Conservation (phyloP, 2,329 filamentous ascomycete genomes). For the Neopestalotiopsis rosae region DNA sequence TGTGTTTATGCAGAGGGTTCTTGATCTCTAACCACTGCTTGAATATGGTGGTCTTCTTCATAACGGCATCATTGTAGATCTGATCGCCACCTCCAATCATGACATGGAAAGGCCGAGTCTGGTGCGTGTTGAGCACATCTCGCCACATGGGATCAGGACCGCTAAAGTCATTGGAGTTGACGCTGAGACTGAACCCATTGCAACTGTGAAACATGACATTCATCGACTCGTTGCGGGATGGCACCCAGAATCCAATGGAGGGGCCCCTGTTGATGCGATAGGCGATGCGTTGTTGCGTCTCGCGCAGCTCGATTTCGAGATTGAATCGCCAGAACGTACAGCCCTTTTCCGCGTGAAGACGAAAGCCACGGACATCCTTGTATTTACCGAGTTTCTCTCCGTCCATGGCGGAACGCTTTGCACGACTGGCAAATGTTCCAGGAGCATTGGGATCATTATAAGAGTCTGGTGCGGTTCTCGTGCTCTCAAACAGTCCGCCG, state of each 20-base stretch:
- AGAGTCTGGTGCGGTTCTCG: conserved; percentile 57
- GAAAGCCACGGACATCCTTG: conserved; percentile 81
- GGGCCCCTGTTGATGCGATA: conserved; percentile 96
- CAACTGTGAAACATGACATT: conserved; percentile 99
- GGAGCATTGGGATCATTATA: conserved; percentile 53
- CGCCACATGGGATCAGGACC: conserved; percentile 97
- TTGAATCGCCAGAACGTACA: conserved; percentile 98
- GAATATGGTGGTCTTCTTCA: conserved; percentile 77
- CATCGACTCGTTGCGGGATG: conserved; percentile 83
- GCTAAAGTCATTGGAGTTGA: conserved; percentile 79
- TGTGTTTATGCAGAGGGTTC: conserved; percentile 80
- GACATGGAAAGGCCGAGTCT: conserved; percentile 91
- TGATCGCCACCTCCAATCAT: conserved; percentile 98
- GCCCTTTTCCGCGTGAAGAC: conserved; percentile 83
- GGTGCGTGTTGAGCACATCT: conserved; percentile 91
- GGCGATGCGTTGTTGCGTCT: conserved; percentile 82
- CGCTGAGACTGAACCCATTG: conserved; percentile 88
- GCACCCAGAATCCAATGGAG: conserved; percentile 92
- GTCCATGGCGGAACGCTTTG: conserved; percentile 63
- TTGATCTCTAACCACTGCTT: conserved; percentile 83
- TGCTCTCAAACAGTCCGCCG: conserved; percentile 79
- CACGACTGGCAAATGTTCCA: conserved; percentile 58
- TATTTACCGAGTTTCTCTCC: conserved; percentile 83
- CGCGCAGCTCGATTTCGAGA: conserved; percentile 84
- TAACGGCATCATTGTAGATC: conserved; percentile 90